phyloP scores from a whole-genome alignment of 352 stramenopile genomes.

The Phytophthora sp. region DNA sequence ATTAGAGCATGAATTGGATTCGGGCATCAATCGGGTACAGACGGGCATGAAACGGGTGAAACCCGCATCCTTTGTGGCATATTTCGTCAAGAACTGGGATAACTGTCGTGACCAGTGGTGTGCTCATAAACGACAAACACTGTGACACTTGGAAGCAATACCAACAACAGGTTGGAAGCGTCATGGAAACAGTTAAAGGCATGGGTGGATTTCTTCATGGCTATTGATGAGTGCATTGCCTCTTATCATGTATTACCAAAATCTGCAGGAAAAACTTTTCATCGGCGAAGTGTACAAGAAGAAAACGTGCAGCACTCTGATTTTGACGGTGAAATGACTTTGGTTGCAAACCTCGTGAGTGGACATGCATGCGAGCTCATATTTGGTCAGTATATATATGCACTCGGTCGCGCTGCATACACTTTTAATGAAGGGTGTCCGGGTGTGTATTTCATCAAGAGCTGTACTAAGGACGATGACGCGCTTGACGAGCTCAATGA shows the following conservation, averaged over 20 bases:
- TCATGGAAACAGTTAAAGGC: no score
- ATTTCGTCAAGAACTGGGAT: no score
- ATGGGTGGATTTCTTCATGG: no score
- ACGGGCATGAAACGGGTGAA: no score
- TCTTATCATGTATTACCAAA: conserved; percentile 11
- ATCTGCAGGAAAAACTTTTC: neutral
- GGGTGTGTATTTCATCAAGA: neutral
- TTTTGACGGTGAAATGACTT: conserved; percentile 5
- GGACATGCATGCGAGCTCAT: conserved; percentile 5
- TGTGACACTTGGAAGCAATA: no score
- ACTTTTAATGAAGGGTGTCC: neutral
- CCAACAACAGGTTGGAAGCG: no score
- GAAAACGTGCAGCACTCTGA: neutral
- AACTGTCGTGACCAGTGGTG: no score
- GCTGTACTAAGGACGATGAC: neutral
- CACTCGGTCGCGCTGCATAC: neutral
- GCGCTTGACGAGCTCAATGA: conserved; percentile 1
- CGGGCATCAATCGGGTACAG: no score
- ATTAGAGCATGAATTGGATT: no score
- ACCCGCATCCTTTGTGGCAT: no score
- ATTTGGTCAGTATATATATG: conserved; percentile 4
- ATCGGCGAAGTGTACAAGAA: neutral
- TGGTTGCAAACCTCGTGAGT: conserved; percentile 1
- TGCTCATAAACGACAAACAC: no score
- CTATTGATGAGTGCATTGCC: conserved; percentile 17